Evolutionary conservation across 2,329 filamentous ascomycete species (phyloP).

Genomic region (Cladosporium sp.): DNA sequence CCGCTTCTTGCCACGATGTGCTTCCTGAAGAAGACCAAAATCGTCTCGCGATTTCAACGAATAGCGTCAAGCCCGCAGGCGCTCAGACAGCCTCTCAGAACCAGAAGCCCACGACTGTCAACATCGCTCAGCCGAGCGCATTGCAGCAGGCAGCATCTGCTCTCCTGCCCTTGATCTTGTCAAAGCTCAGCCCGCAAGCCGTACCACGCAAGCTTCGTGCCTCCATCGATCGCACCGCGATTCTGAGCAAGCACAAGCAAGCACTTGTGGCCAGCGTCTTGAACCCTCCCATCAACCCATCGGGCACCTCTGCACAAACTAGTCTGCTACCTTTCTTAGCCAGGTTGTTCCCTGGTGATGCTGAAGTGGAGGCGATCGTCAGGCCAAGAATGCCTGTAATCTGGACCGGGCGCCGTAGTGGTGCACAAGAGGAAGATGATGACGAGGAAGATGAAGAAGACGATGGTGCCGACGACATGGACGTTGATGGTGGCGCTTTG

Average conservation of each 20-base stretch:
- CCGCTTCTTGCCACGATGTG: constrained; percentile 70
- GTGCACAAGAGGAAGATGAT: constrained; percentile 14
- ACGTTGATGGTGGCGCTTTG: constrained; percentile 2
- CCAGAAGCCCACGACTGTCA: not conserved
- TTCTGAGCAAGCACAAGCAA: constrained; percentile 63
- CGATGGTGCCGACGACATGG: constrained; percentile 15
- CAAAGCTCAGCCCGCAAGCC: constrained; percentile 60
- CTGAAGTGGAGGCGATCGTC: constrained; percentile 68
- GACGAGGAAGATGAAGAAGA: constrained; percentile 18
- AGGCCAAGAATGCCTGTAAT: constrained; percentile 46
- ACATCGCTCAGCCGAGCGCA: constrained; percentile 31
- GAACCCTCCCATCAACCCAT: constrained; percentile 56
- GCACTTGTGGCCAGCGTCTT: constrained; percentile 79
- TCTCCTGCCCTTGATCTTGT: constrained; percentile 58
- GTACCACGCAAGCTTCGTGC: constrained; percentile 68
- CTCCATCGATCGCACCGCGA: constrained; percentile 75
- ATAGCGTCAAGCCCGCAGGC: not conserved
- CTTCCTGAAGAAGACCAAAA: constrained; percentile 43
- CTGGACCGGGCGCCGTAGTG: constrained; percentile 17
- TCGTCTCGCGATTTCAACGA: constrained; percentile 9
- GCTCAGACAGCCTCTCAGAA: not conserved
- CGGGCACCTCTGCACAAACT: constrained; percentile 42
- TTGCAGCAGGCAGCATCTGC: constrained; percentile 55
- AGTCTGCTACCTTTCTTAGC: constrained; percentile 79
- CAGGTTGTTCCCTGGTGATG: constrained; percentile 58